phyloP scores from a whole-genome alignment of 2,329 filamentous ascomycete genomes.

The Hymenoscyphus scutula region DNA sequence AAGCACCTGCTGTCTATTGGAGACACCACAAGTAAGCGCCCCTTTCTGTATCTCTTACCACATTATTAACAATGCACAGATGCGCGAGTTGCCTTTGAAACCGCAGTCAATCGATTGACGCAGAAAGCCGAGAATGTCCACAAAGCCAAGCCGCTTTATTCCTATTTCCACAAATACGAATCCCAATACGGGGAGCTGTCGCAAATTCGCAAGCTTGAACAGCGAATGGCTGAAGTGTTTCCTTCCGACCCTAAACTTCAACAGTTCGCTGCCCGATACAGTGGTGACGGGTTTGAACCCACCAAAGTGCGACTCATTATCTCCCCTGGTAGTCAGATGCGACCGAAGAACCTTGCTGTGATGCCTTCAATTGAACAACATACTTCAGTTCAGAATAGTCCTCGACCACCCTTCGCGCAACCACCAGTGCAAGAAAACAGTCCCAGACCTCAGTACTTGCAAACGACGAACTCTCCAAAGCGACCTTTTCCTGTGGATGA shows the following conservation, averaged over 20 bases:
- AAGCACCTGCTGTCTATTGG: constrained; percentile 92
- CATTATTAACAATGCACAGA: constrained; percentile 51
- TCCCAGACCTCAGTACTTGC: constrained; percentile 34
- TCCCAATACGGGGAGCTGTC: constrained; percentile 89
- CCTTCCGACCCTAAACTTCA: constrained; percentile 77
- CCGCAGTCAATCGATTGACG: constrained; percentile 78
- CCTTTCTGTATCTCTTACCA: not conserved
- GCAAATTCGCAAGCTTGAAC: constrained; percentile 87
- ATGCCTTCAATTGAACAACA: constrained; percentile 54
- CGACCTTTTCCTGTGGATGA: constrained; percentile 57
- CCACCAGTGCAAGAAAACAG: constrained; percentile 34
- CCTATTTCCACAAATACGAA: constrained; percentile 94
- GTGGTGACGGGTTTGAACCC: constrained; percentile 73
- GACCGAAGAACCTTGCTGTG: constrained; percentile 53
- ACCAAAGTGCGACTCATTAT: constrained; percentile 78
- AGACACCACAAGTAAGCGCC: constrained; percentile 80
- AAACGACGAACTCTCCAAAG: constrained; percentile 39
- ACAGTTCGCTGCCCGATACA: constrained; percentile 75
- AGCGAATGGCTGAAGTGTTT: constrained; percentile 90
- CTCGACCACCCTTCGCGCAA: constrained; percentile 33
- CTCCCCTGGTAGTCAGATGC: constrained; percentile 75
- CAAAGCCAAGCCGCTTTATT: constrained; percentile 81
- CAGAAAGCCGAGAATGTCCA: constrained; percentile 70
- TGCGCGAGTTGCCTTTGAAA: constrained; percentile 94
- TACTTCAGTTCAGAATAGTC: constrained; percentile 41